Base-by-base conservation (phyloP, 2,329 filamentous ascomycete genomes). In the Xylariomycetidae sp. region DNA sequence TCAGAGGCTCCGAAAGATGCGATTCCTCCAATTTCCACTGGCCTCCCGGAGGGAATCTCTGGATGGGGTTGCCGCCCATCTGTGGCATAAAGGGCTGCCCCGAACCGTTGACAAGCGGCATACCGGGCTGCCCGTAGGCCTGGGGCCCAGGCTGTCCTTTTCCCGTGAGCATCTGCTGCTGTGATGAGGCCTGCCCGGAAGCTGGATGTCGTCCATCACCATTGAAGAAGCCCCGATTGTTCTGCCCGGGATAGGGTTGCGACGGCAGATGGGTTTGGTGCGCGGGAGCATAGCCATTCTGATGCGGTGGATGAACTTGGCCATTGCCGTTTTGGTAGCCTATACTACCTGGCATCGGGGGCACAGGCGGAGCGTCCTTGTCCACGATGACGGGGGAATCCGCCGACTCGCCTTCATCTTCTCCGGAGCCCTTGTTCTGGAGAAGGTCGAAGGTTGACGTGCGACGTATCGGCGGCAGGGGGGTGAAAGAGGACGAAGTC, bases 391-490 rank as follows among this genome's bases (percentile, higher is more conserved):
- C 30, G 51, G 45, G 11, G n/a, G n/a, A n/a, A n/a, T n/a, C n/a
- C n/a, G 31, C 27, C 28, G 40, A 36, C 36, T 50, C 46, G 27
- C 36, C 34, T 15, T 64, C 56, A 16, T 64, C 58, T 16, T 59
- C 58, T 17, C 55, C 50, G 7, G 43, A 26, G 23, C 58, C 60
- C 36, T 58, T 62, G 34, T 49, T 56, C 22, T 54, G 53, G 35
- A 71, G 44, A 19, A 67, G 47, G 26, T 69, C 70, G 52, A 81
- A 74, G 4, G 72, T 74, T 12, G 77, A 80, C 11, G 66, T 68
- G 19, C 74, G 66, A 28, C 74, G 67, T 37, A 81, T 77, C 2
- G 73, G 74, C 3, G 77, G 77, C 23, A 82, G 54, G 1, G 72
- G 72, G 15, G 70, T 59, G 41, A 80, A 80, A 2, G 72, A 76